Percentiles rank a stretch among this genome's conserved stretches.
Evolutionary conservation across 139 green algal genomes (phyloP).

Genomic region (Deuterostichococcus epilithicus): DNA sequence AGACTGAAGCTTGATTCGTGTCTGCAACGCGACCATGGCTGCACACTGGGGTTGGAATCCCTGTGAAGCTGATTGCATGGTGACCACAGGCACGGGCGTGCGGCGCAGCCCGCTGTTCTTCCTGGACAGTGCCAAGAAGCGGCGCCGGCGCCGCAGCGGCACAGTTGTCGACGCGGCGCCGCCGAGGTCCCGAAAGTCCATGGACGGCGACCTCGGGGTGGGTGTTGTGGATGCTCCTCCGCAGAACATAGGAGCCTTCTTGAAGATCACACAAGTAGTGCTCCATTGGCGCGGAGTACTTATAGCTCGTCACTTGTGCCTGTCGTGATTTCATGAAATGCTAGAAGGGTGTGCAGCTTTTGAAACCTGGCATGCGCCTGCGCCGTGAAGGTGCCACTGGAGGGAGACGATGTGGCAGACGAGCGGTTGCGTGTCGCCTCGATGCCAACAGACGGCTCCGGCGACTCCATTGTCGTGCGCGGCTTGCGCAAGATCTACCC

Average conservation of each 20-base stretch:
- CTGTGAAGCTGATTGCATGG: too few relatives aligned
- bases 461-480: slow-evolving; percentile 67
- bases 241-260: too few relatives aligned
- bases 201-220: background rate
- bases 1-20: too few relatives aligned
- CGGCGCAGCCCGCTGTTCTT: slow-evolving; percentile 86
- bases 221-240: too few relatives aligned
- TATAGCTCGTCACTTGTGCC: too few relatives aligned
- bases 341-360: too few relatives aligned
- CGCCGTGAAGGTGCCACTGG: slow-evolving; percentile 19
- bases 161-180: background rate
- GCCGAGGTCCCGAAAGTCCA: background rate
- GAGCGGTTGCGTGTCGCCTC: slow-evolving; percentile 36
- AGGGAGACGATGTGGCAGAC: slow-evolving; percentile 36
- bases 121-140: slow-evolving; percentile 44
- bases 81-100: slow-evolving; percentile 57
- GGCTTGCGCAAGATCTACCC: slow-evolving; percentile 77
- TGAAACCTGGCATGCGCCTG: too few relatives aligned
- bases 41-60: too few relatives aligned
- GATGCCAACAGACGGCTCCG: slow-evolving; percentile 4
- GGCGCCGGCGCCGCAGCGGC: background rate
- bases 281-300: too few relatives aligned
- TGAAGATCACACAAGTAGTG: too few relatives aligned
- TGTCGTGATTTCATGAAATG: too few relatives aligned
- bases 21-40: too few relatives aligned